Conservation (phyloP, 495 filamentous ascomycete genomes). For the Alectoria sarmentosa region DNA sequence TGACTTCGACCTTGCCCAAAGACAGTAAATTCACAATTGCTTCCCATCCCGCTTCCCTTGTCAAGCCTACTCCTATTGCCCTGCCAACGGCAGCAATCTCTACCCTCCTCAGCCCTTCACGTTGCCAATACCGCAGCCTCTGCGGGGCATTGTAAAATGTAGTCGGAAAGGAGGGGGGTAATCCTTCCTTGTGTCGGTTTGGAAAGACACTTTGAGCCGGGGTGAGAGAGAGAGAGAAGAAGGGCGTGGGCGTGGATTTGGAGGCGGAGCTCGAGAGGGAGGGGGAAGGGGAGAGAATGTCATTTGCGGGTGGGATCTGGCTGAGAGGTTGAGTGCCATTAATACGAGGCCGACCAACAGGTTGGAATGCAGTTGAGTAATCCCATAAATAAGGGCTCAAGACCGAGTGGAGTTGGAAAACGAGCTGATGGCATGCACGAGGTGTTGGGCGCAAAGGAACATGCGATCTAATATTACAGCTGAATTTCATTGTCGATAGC, state of each 20-base stretch:
- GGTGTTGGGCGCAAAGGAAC: neutral
- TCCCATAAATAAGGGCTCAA: neutral
- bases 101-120: neutral
- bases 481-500: neutral
- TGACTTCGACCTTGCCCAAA: neutral
- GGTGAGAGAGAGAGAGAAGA: neutral
- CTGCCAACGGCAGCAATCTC: constrained; percentile 6
- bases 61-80: neutral
- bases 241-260: constrained; percentile 9
- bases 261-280: constrained; percentile 6
- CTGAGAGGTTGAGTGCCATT: neutral
- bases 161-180: constrained; percentile 56
- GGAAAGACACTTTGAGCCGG: constrained; percentile 28
- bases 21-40: neutral
- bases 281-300: constrained; percentile 11
- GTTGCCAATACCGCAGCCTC: too few species aligned
- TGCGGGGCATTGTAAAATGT: too few species aligned
- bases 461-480: neutral
- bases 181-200: constrained; percentile 47
- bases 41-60: neutral
- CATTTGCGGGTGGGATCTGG: neutral
- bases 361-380: constrained; percentile 5
- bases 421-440: neutral
- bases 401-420: neutral
- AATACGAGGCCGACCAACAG: too few species aligned